Evolutionary conservation across 2,329 filamentous ascomycete species (phyloP).

Genomic region (Xylaria sp.): DNA sequence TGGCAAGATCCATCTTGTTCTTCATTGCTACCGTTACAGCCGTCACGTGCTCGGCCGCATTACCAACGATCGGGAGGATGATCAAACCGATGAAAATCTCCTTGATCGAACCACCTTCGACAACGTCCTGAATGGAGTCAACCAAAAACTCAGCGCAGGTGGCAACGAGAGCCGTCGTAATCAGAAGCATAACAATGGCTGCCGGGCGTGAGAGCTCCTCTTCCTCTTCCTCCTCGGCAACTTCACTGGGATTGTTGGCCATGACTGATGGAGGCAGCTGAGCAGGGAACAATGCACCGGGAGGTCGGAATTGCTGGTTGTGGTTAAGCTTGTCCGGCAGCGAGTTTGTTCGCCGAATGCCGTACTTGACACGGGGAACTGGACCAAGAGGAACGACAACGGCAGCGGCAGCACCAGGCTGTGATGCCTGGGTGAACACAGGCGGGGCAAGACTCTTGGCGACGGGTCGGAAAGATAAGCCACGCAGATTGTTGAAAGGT

Average conservation of each 20-base stretch:
- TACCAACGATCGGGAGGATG: slow-evolving; percentile 67
- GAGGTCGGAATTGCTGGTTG: slow-evolving; percentile 37
- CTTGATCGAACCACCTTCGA: slow-evolving; percentile 49
- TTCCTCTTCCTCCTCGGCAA: slow-evolving; percentile 37
- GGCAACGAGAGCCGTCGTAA: slow-evolving; percentile 61
- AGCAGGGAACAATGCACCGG: slow-evolving; percentile 46
- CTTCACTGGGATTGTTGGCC: slow-evolving; percentile 26
- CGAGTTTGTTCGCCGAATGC: slow-evolving; percentile 69
- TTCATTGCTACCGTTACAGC: slow-evolving; percentile 65
- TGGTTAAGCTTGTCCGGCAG: slow-evolving; percentile 62
- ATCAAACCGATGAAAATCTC: slow-evolving; percentile 68
- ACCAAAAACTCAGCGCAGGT: slow-evolving; percentile 67
- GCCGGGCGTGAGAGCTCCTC: slow-evolving; percentile 50
- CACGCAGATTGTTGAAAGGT: slow-evolving; percentile 52
- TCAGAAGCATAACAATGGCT: slow-evolving; percentile 56
- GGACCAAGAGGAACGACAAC: slow-evolving; percentile 37
- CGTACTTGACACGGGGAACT: slow-evolving; percentile 54
- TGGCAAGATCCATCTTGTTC: slow-evolving; percentile 72
- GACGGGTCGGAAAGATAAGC: slow-evolving; percentile 56
- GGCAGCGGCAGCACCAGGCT: slow-evolving; percentile 24
- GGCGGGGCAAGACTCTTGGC: slow-evolving; percentile 65
- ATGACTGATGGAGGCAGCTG: slow-evolving; percentile 39
- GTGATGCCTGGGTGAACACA: slow-evolving; percentile 55
- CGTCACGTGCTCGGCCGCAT: slow-evolving; percentile 68
- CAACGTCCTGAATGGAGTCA: slow-evolving; percentile 59